Evolutionary conservation across 495 filamentous ascomycete species (phyloP).

Genomic region (Arthonia radiata): DNA sequence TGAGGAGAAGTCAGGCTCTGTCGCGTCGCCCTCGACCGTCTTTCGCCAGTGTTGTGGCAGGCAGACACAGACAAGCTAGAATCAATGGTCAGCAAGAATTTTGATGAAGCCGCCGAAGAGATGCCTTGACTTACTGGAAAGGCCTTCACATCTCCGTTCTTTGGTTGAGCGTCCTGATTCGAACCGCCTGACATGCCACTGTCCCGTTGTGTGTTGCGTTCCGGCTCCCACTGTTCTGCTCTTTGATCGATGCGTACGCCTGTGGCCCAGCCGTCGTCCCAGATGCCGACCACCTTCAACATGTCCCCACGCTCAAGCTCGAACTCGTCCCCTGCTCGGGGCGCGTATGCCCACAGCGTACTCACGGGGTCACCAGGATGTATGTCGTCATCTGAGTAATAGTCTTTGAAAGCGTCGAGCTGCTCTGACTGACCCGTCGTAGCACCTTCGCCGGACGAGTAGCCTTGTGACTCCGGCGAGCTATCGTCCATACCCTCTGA

Average conservation of each 20-base stretch:
- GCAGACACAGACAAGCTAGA: slow-evolving; percentile 72
- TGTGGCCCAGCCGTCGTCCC: slow-evolving; percentile 99
- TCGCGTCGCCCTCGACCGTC: slow-evolving; percentile 67
- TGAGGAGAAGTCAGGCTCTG: too few relatives aligned
- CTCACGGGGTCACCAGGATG: slow-evolving; percentile 75
- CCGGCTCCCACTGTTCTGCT: slow-evolving; percentile 69
- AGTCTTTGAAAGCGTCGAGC: slow-evolving; percentile 87
- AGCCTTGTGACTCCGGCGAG: slow-evolving; percentile 34
- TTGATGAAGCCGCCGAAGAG: neutral
- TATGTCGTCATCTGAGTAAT: slow-evolving; percentile 94
- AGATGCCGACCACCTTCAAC: slow-evolving; percentile 95
- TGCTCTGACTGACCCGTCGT: slow-evolving; percentile 87
- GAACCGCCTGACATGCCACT: slow-evolving; percentile 54
- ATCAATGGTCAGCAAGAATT: slow-evolving; percentile 2
- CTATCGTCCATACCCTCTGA: slow-evolving; percentile 28
- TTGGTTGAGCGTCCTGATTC: too few relatives aligned
- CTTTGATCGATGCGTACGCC: slow-evolving; percentile 59
- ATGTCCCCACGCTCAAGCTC: slow-evolving; percentile 88
- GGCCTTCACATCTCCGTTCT: slow-evolving; percentile 96
- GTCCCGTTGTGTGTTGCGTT: slow-evolving; percentile 57
- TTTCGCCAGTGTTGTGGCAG: slow-evolving; percentile 92
- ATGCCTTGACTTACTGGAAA: slow-evolving; percentile 34
- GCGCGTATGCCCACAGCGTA: slow-evolving; percentile 89
- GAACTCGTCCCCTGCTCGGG: slow-evolving; percentile 82
- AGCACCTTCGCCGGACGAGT: slow-evolving; percentile 45